Evolutionary conservation across 2,329 filamentous ascomycete genomes (phyloP), one percentile per base, ranked within the genome.

Genomic region (Neofusicoccum ribis): DNA sequence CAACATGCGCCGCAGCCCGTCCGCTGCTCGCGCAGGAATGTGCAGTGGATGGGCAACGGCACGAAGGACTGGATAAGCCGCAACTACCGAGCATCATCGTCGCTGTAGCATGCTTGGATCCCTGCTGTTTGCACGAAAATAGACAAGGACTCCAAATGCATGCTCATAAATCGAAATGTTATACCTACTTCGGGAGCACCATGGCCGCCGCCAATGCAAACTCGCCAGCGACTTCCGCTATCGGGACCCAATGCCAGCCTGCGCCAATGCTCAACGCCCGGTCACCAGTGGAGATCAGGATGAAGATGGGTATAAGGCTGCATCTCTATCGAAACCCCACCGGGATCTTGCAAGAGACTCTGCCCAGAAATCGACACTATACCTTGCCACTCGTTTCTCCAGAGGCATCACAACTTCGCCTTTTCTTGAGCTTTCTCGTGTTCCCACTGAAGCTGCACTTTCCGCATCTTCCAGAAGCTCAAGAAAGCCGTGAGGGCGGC

Each of bases 371-470:
- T 31, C 27, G 15, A 39, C 34, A 17, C n/a, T 12, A 15, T 17
- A 54, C 11, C 34, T 23, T 39, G 12, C 41, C 17, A 20, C 11
- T 7, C 20, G 2, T 27, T 1, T n/a, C 27, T 4, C n/a, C 7
- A 60, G 5, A 5, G 20, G 7, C 15, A 44, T 78, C 72, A 88
- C 63, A 89, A 74, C 76, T 84, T 88, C 34, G 86, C 84, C 79
- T 87, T 89, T 70, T 86, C 82, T 71, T 69, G 72, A 72, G 68
- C 66, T 72, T 80, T 80, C 70, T 80, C 77, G 82, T 77, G 83
- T 80, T 88, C 85, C 93, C 93, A 96, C 66, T 81, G 81, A 76
- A 81, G 85, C 78, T 92, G 91, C 69, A 89, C 88, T 71, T 82
- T 84, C 73, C 86, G 84, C 78, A 93, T 95, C 73, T 87, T 83